Conservation (phyloP, 129 eudicot species). For the Gnaphalium uliginosum region DNA sequence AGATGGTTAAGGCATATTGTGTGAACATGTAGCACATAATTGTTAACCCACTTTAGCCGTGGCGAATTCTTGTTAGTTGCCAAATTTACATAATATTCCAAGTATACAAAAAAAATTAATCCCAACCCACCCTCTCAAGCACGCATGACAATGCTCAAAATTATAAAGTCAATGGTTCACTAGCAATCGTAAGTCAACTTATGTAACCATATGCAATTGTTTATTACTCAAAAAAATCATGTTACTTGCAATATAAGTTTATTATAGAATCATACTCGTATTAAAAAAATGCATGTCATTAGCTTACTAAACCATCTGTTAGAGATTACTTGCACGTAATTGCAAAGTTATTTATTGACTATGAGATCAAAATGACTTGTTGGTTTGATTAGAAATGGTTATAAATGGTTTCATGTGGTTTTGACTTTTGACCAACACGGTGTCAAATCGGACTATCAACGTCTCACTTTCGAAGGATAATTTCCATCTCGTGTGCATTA, state of each 20-base stretch:
- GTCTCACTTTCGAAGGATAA: neutral
- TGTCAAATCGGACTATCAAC: neutral
- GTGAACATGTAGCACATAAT: neutral
- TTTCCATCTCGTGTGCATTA: neutral
- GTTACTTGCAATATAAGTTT: neutral
- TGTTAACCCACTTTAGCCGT: neutral
- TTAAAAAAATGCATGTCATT: neutral
- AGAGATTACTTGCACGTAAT: neutral
- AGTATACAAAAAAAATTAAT: neutral
- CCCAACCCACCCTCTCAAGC: neutral
- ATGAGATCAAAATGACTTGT: neutral
- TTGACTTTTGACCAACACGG: neutral
- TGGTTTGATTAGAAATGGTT: neutral
- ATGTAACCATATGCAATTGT: neutral
- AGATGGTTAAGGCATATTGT: neutral
- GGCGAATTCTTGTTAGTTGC: neutral
- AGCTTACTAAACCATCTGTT: neutral
- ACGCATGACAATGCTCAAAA: too few species aligned
- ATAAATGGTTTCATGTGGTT: neutral
- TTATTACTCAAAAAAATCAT: neutral
- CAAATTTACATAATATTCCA: too few species aligned
- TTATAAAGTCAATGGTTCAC: neutral
- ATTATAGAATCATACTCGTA: too few species aligned
- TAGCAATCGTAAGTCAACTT: neutral
- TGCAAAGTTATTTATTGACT: neutral